Conservation (phyloP, 805 yeast genomes). For the Candida silvicultrix region DNA sequence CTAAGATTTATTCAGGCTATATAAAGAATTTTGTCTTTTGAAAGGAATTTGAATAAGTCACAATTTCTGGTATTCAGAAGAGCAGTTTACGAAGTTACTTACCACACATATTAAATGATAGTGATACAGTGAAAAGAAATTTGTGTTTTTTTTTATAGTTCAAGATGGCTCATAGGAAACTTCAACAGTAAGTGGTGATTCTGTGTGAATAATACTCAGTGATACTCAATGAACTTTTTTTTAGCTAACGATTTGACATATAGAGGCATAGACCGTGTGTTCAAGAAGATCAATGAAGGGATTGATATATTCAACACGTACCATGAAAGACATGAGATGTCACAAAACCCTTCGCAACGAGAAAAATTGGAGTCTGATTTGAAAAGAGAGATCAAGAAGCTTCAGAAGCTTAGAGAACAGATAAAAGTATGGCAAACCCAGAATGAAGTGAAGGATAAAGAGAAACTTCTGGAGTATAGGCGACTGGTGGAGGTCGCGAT, state of each 20-base stretch:
- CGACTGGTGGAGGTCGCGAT: conserved; percentile 67
- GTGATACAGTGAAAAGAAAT: conserved; percentile 3
- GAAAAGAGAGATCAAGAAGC: conserved; percentile 89
- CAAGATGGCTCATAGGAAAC: conserved; percentile 21
- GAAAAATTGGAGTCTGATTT: conserved; percentile 89
- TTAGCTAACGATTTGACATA: conserved; percentile 12
- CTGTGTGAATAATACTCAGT: too few relatives aligned
- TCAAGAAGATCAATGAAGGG: conserved; percentile 87
- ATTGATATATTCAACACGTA: conserved; percentile 75
- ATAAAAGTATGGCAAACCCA: conserved; percentile 91
- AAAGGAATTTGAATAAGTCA: too few relatives aligned
- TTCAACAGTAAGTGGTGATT: conserved; percentile 18
- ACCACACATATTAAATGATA: conserved; percentile 4
- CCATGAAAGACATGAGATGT: conserved; percentile 75
- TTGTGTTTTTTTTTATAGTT: background rate
- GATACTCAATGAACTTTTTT: too few relatives aligned
- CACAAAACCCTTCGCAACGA: conserved; percentile 79
- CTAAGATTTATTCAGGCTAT: background rate
- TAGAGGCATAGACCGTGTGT: conserved; percentile 84
- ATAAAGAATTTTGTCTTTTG: too few relatives aligned
- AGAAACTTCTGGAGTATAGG: conserved; percentile 69
- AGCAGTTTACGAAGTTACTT: background rate
- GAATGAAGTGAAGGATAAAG: conserved; percentile 85
- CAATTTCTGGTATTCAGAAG: too few relatives aligned
- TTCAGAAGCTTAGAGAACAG: conserved; percentile 90